phyloP scores from a whole-genome alignment of 2,329 filamentous ascomycete genomes.

The Trematosphaeria pertusa region DNA sequence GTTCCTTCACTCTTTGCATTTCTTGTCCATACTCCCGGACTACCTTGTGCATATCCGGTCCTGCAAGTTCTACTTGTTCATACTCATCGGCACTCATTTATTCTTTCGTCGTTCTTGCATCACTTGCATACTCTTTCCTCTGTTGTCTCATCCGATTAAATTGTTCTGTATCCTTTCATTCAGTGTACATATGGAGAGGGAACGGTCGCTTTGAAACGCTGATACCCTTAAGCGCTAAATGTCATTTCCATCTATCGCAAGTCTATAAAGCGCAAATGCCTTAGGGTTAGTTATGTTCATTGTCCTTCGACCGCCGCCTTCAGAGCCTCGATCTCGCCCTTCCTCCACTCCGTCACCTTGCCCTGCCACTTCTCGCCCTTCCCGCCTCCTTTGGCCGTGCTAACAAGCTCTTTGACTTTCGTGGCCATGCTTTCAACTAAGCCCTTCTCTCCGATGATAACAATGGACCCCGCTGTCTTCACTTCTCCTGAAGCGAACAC shows the following conservation, averaged over 20 bases:
- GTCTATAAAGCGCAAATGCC: too few species aligned
- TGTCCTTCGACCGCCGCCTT: slow-evolving; percentile 23
- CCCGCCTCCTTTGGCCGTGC: slow-evolving; percentile 38
- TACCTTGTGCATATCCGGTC: neutral
- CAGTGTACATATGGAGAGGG: too few species aligned
- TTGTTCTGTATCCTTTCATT: too few species aligned
- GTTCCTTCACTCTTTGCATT: neutral
- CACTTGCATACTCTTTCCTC: too few species aligned
- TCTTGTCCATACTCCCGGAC: neutral
- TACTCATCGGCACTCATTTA: too few species aligned
- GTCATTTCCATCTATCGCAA: neutral
- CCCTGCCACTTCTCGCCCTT: slow-evolving; percentile 45
- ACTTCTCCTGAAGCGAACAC: slow-evolving; percentile 37
- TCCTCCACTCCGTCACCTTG: slow-evolving; percentile 42
- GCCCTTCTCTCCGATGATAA: slow-evolving; percentile 35
- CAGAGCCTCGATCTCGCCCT: slow-evolving; percentile 39
- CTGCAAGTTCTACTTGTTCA: neutral
- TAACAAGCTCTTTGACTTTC: slow-evolving; percentile 34
- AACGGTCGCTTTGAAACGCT: neutral
- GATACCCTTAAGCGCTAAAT: too few species aligned
- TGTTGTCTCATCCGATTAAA: too few species aligned
- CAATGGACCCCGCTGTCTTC: slow-evolving; percentile 33
- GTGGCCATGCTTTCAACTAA: slow-evolving; percentile 31
- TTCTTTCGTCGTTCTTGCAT: too few species aligned
- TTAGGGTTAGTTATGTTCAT: too few species aligned